A percentile compares a stretch with the other conserved stretches of the same genome.
Evolutionary conservation across 2,329 filamentous ascomycete genomes (phyloP).

Genomic region (Pseudogymnoascus sp.): DNA sequence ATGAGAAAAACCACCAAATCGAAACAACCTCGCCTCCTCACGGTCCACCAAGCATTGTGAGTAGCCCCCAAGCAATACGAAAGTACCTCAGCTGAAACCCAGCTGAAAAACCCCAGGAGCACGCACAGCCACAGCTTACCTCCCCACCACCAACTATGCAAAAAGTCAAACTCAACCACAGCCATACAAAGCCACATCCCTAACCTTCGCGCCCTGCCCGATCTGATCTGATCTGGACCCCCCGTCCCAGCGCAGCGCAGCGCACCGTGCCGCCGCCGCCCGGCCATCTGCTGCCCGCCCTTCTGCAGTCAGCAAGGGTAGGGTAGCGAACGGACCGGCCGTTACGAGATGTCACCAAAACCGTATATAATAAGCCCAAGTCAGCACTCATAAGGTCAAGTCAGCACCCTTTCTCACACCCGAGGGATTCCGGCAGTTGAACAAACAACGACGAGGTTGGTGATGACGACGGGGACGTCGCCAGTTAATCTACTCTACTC

Average conservation of each 20-base stretch:
- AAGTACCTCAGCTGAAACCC: neutral
- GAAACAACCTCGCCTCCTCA: neutral
- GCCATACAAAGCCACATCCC: neutral
- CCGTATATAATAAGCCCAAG: neutral
- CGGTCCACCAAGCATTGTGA: neutral
- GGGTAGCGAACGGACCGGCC: too few relatives aligned
- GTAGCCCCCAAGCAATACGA: neutral
- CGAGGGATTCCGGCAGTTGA: neutral
- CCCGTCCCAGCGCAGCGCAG: neutral
- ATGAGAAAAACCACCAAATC: neutral
- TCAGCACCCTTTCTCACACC: neutral
- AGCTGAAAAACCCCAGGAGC: neutral
- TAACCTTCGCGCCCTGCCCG: neutral
- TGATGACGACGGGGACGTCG: neutral
- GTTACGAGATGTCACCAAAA: neutral
- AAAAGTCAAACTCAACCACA: neutral
- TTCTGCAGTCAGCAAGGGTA: neutral
- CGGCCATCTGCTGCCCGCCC: neutral
- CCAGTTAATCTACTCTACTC: neutral
- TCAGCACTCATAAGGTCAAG: neutral
- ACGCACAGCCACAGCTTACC: constrained; percentile 2
- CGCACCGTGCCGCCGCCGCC: neutral
- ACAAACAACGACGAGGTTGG: neutral
- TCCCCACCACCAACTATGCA: neutral
- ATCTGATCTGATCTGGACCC: neutral